Conservation (phyloP, 768 basidiomycete species). For the Kwoniella europaea region DNA sequence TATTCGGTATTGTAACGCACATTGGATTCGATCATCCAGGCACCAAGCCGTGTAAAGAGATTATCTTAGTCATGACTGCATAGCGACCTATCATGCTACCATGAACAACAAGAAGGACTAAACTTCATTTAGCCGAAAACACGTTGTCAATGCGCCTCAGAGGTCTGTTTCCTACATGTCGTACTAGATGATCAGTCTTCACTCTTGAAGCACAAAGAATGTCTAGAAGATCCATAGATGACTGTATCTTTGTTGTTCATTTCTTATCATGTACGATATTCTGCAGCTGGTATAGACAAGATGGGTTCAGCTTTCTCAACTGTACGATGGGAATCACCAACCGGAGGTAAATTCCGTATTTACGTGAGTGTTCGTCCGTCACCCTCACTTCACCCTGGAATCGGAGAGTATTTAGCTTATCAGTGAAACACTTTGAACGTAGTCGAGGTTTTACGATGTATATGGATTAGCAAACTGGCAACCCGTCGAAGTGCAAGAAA, state of each 20-base stretch:
- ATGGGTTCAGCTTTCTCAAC: conserved; percentile 19
- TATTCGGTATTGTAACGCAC: no score
- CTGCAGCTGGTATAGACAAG: background rate
- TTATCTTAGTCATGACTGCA: no score
- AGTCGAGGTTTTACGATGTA: conserved; percentile 22
- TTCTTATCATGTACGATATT: background rate
- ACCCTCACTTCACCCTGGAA: background rate
- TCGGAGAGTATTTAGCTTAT: conserved; percentile 11
- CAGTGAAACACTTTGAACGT: background rate
- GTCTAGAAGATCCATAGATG: background rate
- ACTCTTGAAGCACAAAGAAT: no score
- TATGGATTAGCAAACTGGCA: conserved; percentile 17
- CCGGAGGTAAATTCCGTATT: conserved; percentile 18
- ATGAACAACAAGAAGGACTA: background rate
- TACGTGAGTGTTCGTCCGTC: conserved; percentile 2
- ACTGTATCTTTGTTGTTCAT: background rate
- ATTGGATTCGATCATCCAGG: no score
- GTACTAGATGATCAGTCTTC: background rate
- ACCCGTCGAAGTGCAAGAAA: conserved; percentile 13
- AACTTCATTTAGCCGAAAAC: background rate
- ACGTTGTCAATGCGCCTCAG: background rate
- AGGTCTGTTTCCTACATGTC: background rate
- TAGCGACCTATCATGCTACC: no score
- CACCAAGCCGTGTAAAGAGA: no score
- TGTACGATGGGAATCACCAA: conserved; percentile 17